phyloP scores from a whole-genome alignment of 257 asterid species.

The Euphrasia confusa region DNA sequence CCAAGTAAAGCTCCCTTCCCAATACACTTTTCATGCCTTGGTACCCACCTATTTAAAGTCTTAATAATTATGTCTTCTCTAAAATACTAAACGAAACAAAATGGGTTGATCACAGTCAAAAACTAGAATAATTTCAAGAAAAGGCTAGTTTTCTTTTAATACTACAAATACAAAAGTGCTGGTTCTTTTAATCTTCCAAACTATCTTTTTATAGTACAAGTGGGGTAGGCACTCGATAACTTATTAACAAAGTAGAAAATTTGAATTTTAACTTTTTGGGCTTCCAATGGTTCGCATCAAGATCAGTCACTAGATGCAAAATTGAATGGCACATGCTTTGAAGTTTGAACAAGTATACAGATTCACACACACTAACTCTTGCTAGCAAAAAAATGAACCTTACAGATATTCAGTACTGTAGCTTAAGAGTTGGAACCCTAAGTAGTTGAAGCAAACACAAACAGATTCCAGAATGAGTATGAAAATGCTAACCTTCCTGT shows the following conservation, averaged over 20 bases:
- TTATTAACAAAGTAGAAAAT: neutral
- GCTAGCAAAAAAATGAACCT: slow-evolving; percentile 3
- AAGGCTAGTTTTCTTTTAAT: neutral
- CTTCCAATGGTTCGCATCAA: neutral
- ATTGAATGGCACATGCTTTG: slow-evolving; percentile 2
- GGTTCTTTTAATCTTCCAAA: too few relatives aligned
- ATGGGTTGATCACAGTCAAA: neutral
- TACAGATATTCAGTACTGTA: slow-evolving; percentile 4
- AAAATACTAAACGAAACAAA: neutral
- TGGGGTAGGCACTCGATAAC: too few relatives aligned
- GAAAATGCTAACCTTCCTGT: slow-evolving; percentile 67
- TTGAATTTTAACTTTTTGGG: neutral
- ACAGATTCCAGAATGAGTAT: slow-evolving; percentile 10
- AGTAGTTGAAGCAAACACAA: slow-evolving; percentile 5
- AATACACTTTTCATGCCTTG: slow-evolving; percentile 10
- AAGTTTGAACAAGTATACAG: slow-evolving; percentile 9
- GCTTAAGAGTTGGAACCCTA: neutral
- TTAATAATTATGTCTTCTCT: slow-evolving; percentile 6
- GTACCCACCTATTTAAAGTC: slow-evolving; percentile 2
- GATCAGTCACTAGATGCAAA: slow-evolving; percentile 12
- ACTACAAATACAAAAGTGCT: neutral
- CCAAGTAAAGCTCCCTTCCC: slow-evolving; percentile 1
- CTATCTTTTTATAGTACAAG: too few relatives aligned
- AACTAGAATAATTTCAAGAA: neutral
- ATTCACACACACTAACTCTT: neutral